Base-by-base conservation (phyloP, 768 basidiomycete species). In the Fibroporia radiculosa region DNA sequence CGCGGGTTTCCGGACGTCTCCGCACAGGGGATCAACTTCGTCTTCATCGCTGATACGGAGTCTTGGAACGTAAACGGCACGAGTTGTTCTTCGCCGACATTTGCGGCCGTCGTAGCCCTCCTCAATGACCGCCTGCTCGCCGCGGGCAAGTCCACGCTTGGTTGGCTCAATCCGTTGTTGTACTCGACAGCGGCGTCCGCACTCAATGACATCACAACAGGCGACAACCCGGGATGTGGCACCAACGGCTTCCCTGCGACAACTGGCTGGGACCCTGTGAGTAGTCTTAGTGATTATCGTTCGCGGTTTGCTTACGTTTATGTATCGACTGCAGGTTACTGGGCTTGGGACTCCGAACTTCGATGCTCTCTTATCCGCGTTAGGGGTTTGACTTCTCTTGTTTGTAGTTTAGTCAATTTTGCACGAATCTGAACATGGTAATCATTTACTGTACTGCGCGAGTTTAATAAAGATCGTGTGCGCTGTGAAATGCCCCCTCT, bases 1-100 rank as follows among this genome's bases (percentile, higher is more conserved):
- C 47, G 74, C 74, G 82, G 62, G 4, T 68, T 67, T 55, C 84
- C 83, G 6, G 84, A 86, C 52, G 78, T 86, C 22, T 63, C 82
- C 0, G 78, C 84, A 0, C 79, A 80, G 55, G 68, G 69, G 2
- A 52, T 54, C 19, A 57, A 63, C 38, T 81, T 74, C 65, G 61
- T 64, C 12, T 66, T 84, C 31, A 66, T 68, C 57, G 61, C 69
- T 29, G 45, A 58, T 37, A 76, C 75, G 2, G 10, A 27, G 10
- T 16, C 60, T 10, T 49, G 42, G 13, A 52, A 54, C 2, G 68
- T 77, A 36, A 71, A 62, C 2, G 84, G 84, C 35, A 87, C 84
- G 4, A 82, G 79, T 18, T 77, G 78, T 5, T 56, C 82, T 2
- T 56, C 77, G 13, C 84, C 84, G 11, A 68, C 79, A 1, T 80